Evolutionary conservation across 2,329 filamentous ascomycete species (phyloP).

Genomic region (Sporothrix phasma): DNA sequence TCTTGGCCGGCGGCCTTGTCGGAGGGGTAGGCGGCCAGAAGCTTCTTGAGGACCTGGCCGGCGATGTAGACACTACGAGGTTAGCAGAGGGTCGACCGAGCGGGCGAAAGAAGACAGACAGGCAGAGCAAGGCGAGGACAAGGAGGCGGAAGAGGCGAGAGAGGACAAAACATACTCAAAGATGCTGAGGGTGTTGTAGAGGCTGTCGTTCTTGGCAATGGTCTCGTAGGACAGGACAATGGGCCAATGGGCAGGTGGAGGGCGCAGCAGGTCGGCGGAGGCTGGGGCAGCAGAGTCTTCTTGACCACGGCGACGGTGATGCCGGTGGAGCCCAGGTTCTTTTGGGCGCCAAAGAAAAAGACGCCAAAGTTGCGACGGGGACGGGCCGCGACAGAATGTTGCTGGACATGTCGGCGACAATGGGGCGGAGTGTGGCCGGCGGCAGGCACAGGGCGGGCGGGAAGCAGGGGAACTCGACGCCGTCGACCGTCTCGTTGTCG

Average conservation of each 20-base stretch:
- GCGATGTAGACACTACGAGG: constrained; percentile 65
- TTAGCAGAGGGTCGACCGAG: neutral
- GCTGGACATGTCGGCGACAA: constrained; percentile 88
- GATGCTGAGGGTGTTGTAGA: constrained; percentile 94
- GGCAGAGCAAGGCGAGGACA: neutral
- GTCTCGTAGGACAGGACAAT: constrained; percentile 74
- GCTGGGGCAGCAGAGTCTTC: constrained; percentile 68
- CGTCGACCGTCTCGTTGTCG: constrained; percentile 90
- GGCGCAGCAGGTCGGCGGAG: constrained; percentile 55
- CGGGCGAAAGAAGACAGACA: neutral
- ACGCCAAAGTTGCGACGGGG: constrained; percentile 69
- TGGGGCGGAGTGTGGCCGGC: constrained; percentile 49
- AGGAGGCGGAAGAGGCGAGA: neutral
- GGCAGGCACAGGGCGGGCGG: constrained; percentile 53
- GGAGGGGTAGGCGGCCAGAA: constrained; percentile 53
- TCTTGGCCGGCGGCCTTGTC: constrained; percentile 70
- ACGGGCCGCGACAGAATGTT: constrained; percentile 81
- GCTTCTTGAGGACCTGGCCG: constrained; percentile 73
- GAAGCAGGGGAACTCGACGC: constrained; percentile 75
- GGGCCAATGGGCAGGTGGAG: constrained; percentile 66
- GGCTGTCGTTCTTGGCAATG: constrained; percentile 82
- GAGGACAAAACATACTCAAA: constrained; percentile 54
- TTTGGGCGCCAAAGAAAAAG: constrained; percentile 90
- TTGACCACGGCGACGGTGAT: constrained; percentile 79
- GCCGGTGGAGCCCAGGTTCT: constrained; percentile 82